Evolutionary conservation across 495 filamentous ascomycete genomes (phyloP).

Genomic region (Aspergillus sclerotiicarbonarius): DNA sequence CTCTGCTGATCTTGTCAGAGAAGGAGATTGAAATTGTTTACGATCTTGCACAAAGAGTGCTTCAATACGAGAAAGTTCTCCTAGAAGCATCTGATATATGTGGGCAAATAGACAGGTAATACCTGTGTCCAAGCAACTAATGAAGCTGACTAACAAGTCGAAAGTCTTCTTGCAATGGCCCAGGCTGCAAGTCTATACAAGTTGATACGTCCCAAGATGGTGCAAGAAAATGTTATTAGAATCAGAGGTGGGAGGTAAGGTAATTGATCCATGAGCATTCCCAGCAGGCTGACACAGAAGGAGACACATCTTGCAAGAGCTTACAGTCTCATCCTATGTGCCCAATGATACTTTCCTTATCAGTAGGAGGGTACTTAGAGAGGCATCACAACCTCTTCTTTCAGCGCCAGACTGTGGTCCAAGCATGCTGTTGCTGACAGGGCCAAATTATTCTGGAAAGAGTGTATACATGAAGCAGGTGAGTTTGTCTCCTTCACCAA

Average conservation of each 20-base stretch:
- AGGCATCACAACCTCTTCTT: conserved; percentile 2
- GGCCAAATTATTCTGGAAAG: conserved; percentile 95
- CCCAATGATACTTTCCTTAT: conserved; percentile 72
- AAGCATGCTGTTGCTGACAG: conserved; percentile 82
- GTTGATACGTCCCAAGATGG: conserved; percentile 68
- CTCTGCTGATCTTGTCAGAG: conserved; percentile 48
- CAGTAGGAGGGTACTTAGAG: conserved; percentile 54
- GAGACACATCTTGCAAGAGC: conserved; percentile 84
- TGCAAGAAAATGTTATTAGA: conserved; percentile 65
- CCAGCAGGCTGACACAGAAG: conserved; percentile 14
- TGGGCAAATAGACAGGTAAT: conserved; percentile 78
- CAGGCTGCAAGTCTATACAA: conserved; percentile 75
- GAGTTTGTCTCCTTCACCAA: background rate
- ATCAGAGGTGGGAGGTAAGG: conserved; percentile 76
- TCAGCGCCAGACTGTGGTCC: conserved; percentile 37
- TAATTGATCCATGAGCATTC: background rate
- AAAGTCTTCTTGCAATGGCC: conserved; percentile 76
- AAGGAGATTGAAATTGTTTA: conserved; percentile 89
- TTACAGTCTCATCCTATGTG: conserved; percentile 81
- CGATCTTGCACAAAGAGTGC: conserved; percentile 67
- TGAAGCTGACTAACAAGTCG: background rate
- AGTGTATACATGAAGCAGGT: conserved; percentile 93
- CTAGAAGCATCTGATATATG: conserved; percentile 68
- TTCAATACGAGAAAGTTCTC: conserved; percentile 68
- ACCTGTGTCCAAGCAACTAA: background rate